phyloP scores from a whole-genome alignment of 768 basidiomycete genomes.

The Amyloporia xantha region DNA sequence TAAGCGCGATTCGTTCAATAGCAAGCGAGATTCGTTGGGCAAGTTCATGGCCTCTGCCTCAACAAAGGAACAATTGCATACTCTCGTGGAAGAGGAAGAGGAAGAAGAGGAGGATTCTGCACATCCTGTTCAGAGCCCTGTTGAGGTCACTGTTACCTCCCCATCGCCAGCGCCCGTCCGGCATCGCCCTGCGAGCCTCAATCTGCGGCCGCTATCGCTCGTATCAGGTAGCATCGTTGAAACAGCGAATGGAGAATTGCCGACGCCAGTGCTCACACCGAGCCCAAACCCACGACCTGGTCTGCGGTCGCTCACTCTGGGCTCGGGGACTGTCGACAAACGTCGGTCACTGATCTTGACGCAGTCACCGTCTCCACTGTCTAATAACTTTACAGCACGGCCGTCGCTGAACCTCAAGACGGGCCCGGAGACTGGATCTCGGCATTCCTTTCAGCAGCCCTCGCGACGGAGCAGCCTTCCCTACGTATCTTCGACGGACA shows the following conservation, averaged over 20 bases:
- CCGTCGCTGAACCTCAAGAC: slow-evolving; percentile 29
- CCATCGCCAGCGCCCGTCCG: slow-evolving; percentile 34
- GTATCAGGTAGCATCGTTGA: slow-evolving; percentile 30
- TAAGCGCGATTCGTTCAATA: slow-evolving; percentile 85
- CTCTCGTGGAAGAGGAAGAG: slow-evolving; percentile 81
- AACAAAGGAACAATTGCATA: slow-evolving; percentile 71
- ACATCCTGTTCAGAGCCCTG: slow-evolving; percentile 6
- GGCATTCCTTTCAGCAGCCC: slow-evolving; percentile 11
- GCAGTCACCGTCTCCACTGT: not conserved
- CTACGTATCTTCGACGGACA: slow-evolving; percentile 48
- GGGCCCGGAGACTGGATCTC: not conserved
- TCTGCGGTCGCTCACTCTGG: slow-evolving; percentile 48
- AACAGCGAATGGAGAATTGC: slow-evolving; percentile 17
- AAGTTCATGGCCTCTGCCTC: slow-evolving; percentile 56
- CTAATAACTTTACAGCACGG: slow-evolving; percentile 14
- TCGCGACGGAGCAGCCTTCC: slow-evolving; percentile 61
- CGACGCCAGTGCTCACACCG: slow-evolving; percentile 44
- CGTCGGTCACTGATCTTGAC: not conserved
- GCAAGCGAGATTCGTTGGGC: slow-evolving; percentile 80
- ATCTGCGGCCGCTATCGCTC: slow-evolving; percentile 67
- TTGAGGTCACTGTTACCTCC: slow-evolving; percentile 11
- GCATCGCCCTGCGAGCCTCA: slow-evolving; percentile 59
- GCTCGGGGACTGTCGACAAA: slow-evolving; percentile 15
- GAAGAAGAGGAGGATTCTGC: slow-evolving; percentile 60
- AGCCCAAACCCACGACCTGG: slow-evolving; percentile 45